phyloP scores from a whole-genome alignment of 345 rosid genomes.

The Eutrema japonicum region DNA sequence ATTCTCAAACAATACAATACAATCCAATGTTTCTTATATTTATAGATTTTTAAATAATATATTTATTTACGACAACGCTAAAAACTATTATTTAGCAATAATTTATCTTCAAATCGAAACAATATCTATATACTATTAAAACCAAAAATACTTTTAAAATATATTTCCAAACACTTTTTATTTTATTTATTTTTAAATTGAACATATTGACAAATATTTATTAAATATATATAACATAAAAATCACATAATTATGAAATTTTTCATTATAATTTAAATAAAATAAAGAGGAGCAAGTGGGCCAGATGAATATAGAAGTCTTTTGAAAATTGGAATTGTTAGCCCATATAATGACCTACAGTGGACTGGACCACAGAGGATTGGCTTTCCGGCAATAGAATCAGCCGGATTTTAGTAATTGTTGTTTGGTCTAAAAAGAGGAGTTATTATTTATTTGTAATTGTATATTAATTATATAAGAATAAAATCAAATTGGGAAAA shows the following conservation, averaged over 20 bases:
- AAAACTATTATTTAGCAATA: neutral
- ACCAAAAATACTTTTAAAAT: too few species aligned
- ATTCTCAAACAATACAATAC: neutral
- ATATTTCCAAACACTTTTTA: too few species aligned
- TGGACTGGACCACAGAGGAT: slow-evolving; percentile 36
- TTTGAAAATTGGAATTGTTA: slow-evolving; percentile 14
- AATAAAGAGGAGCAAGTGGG: too few species aligned
- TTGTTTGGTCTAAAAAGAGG: neutral
- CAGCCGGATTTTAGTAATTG: slow-evolving; percentile 12
- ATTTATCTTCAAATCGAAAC: neutral
- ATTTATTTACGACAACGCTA: neutral
- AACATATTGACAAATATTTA: too few species aligned
- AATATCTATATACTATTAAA: too few species aligned
- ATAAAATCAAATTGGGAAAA: neutral
- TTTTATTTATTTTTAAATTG: too few species aligned
- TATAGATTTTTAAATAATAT: neutral
- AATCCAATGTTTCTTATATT: neutral
- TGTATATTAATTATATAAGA: neutral
- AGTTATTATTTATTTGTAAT: neutral
- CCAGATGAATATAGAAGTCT: too few species aligned
- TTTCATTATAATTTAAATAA: too few species aligned
- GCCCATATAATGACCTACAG: slow-evolving; percentile 10
- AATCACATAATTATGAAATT: too few species aligned
- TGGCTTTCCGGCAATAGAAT: slow-evolving; percentile 27
- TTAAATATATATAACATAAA: too few species aligned